Base-by-base conservation (phyloP, 441 rosid genomes). In the Biscutella laevigata region DNA sequence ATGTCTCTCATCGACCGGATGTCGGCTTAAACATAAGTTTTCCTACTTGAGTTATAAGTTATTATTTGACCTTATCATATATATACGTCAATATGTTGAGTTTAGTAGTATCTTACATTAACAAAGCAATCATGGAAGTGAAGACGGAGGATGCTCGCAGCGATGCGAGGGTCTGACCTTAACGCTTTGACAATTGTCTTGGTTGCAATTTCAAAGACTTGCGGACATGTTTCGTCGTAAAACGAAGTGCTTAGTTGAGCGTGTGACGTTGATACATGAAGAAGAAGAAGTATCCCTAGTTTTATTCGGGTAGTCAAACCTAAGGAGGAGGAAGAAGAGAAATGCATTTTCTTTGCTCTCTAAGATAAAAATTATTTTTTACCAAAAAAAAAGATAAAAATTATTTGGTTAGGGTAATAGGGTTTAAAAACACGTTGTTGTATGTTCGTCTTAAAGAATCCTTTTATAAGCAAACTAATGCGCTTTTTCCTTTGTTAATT, bases 71-170 rank as follows among this genome's bases (percentile, higher is more conserved):
- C 5, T 20, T 2, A 32, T n/a, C n/a, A n/a, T n/a, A 5, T 17
- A 30, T 44, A 46, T 8, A 50, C 35, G 14, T 34, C 33, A 20
- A 36, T 1, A 51, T 33, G 17, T 21, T 11, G 5, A 25, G 29
- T 49, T n/a, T 59, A 22, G 5, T 25, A n/a, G 49, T 39, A 49
- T 26, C 19, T 66, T 71, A 79, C 94, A 50, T 82, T 66, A 21
- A 82, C 94, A 45, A 84, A 82, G 73, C 94, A 84, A 52, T 84
- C 94, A 35, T 79, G 88, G 70, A 84, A 84, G 49, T 82, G 86
- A 64, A 84, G 78, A 56, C 87, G 76, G 34, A 80, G 59, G 57
- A 85, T 78, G 51, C 80, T 77, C 27, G 88, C 88, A 1, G 68
- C 77, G 30, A 77, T 79, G 11, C 86, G 65, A 42, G 71, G 67